These are phyloP conservation scores for Astrocystis sublimbata DNA, from an alignment of 495 filamentous ascomycete species.

Conservation along the genomic window DNA sequence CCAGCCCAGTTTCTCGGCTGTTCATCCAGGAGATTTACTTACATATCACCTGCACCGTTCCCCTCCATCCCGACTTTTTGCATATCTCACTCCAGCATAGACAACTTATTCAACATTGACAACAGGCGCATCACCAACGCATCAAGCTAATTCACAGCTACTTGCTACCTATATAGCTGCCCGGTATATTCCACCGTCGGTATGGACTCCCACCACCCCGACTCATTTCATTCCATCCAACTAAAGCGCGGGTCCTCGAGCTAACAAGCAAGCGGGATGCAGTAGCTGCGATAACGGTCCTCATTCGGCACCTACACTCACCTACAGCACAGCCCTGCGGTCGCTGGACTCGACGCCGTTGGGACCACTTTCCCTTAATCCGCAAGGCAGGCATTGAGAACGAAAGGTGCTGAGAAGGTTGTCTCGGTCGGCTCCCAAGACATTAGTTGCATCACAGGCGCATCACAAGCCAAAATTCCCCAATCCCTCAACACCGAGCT, in stretches of 20 bases:
- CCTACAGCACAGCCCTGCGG: background rate
- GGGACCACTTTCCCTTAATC: background rate
- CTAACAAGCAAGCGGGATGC: constrained; percentile 3
- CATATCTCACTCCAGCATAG: background rate
- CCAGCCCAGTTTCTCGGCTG: constrained; percentile 17
- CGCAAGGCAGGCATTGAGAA: background rate
- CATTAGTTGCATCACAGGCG: no score
- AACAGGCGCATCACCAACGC: no score
- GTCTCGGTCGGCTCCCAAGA: no score
- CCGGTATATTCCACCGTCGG: no score
- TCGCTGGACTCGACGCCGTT: background rate
- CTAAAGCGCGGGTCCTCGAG: background rate
- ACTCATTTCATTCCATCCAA: background rate
- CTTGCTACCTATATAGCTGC: no score
- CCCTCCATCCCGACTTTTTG: background rate
- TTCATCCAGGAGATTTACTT: background rate
- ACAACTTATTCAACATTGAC: background rate
- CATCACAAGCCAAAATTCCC: background rate
- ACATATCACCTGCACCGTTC: background rate
- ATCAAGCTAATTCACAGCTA: no score
- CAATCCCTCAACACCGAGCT: background rate
- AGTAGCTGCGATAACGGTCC: constrained; percentile 8
- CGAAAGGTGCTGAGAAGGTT: no score
- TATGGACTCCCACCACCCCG: no score
- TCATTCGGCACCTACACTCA: background rate